Conservation (phyloP, 148 eudicot genomes). For the Diospyros kaki region DNA sequence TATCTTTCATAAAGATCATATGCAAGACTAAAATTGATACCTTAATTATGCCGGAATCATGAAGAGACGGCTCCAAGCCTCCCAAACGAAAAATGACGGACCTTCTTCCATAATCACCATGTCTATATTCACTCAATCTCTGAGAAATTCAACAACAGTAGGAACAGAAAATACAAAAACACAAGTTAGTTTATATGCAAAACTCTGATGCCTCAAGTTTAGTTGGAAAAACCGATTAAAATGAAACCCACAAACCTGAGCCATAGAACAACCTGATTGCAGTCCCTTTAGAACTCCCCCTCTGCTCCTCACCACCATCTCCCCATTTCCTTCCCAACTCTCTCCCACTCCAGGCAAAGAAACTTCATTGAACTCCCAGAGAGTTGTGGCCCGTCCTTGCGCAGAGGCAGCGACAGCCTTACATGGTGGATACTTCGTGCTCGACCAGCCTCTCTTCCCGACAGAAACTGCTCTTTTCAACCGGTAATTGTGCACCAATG, state of each 20-base stretch:
- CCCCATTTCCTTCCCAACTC: conserved; percentile 13
- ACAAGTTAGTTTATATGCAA: no score
- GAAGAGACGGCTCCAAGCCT: conserved; percentile 26
- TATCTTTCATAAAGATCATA: no score
- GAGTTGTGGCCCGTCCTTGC: conserved; percentile 61
- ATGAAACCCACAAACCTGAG: conserved; percentile 22
- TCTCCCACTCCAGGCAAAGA: conserved; percentile 31
- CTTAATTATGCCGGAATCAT: conserved; percentile 41
- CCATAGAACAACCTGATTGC: conserved; percentile 27
- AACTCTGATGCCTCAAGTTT: background rate
- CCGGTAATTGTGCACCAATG: conserved; percentile 41
- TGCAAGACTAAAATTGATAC: conserved; percentile 20
- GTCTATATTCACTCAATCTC: conserved; percentile 35
- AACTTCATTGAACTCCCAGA: conserved; percentile 70
- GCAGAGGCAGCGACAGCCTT: conserved; percentile 52
- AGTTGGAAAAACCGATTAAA: conserved; percentile 4
- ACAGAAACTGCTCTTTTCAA: conserved; percentile 59
- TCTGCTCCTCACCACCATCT: conserved; percentile 25
- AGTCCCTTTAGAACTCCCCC: conserved; percentile 16
- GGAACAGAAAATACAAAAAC: no score
- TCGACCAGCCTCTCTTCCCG: conserved; percentile 44
- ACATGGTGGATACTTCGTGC: conserved; percentile 21
- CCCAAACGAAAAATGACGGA: conserved; percentile 48
- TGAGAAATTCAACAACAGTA: conserved; percentile 9
- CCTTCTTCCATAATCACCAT: conserved; percentile 51